Base-by-base conservation (phyloP, 2,329 filamentous ascomycete genomes). In the Botrytis fabae region DNA sequence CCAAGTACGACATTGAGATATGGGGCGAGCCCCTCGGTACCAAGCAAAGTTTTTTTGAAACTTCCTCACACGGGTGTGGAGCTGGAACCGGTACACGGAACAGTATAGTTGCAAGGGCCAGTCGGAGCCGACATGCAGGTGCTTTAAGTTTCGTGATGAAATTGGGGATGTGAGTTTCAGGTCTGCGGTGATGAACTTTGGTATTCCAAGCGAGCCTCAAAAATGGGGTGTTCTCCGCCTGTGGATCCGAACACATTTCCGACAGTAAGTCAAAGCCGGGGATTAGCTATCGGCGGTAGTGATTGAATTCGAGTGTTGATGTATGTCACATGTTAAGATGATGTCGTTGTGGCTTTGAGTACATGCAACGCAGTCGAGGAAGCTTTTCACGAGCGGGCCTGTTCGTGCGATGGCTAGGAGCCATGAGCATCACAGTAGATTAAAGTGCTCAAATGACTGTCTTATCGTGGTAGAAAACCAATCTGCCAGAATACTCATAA, bases 1-100 rank as follows among this genome's bases (percentile, higher is more conserved):
- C 64, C 46, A 40, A 48, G 48, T 28, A 57, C 9, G 32, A 25
- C 14, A 68, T 62, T 40, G 20, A 62, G 46, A 68, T 68, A 68
- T 68, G 64, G 46, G 64, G 46, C 64, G 35, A 57, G 64, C 35
- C 35, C 57, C 46, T 40, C 46, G 35, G 64, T 68, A 54, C 46
- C 64, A 40, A 54, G n/a, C 40, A 63, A 63, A n/a, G 38, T 44
- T 42, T 2, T 5, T 40, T n/a, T 38, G 35, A 54, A 66, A 35
- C 35, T 68, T 54, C 42, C 28, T 54, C 35, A 42, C 64, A 25
- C 48, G 46, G 64, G 5, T 68, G 35, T 68, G 64, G 46, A 68
- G 46, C 46, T 57, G 48, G 4, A 42, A 22, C n/a, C n/a, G 51
- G 48, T 32, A 25, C 25, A 25, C 25, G 40, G 25, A 16, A 22